phyloP scores from a whole-genome alignment of 371 early-diverging fungal genomes.

The Rhizopus sp. region DNA sequence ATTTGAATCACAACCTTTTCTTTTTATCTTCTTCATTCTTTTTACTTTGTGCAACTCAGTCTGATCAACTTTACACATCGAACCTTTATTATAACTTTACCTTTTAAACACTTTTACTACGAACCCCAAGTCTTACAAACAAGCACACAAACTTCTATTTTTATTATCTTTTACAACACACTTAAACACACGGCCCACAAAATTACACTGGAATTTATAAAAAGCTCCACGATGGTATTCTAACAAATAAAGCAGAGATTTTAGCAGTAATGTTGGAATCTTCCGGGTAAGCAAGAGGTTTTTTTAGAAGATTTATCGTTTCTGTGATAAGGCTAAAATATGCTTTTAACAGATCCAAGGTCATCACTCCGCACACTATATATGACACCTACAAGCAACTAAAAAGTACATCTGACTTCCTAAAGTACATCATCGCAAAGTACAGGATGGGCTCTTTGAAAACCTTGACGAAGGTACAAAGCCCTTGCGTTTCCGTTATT shows the following conservation, averaged over 20 bases:
- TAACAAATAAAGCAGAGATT: constrained; percentile 14
- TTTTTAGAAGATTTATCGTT: constrained; percentile 2
- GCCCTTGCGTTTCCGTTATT: constrained; percentile 8
- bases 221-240: constrained; percentile 4
- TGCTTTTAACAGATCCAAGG: constrained; percentile 10
- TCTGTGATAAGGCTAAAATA: neutral
- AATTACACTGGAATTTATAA: constrained; percentile 7
- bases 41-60: too few relatives aligned
- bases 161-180: too few relatives aligned
- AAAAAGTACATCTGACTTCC: constrained; percentile 12
- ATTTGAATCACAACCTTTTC: too few relatives aligned
- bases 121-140: too few relatives aligned
- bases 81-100: too few relatives aligned
- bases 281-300: constrained; percentile 12
- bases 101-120: too few relatives aligned
- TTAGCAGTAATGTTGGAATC: constrained; percentile 11
- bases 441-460: constrained; percentile 12
- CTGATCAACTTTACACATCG: too few relatives aligned
- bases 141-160: too few relatives aligned
- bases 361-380: neutral
- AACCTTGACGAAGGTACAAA: constrained; percentile 7
- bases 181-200: too few relatives aligned
- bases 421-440: constrained; percentile 9
- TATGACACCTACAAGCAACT: constrained; percentile 20
- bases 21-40: too few relatives aligned